Evolutionary conservation across 177 flowering plant species (phyloP).

Genomic region (Telopea speciosissima): DNA sequence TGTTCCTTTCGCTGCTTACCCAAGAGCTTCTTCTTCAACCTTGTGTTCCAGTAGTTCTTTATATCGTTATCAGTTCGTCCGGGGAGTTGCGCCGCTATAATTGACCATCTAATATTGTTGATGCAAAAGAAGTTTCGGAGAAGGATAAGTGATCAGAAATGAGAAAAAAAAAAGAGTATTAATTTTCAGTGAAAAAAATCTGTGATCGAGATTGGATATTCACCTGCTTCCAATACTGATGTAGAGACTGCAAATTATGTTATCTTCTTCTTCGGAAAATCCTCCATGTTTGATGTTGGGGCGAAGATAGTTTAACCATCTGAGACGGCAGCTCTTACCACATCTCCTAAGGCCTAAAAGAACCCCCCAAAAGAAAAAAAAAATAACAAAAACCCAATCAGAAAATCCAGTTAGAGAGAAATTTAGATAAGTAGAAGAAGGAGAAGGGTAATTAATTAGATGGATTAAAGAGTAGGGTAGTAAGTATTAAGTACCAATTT

Average conservation of each 20-base stretch:
- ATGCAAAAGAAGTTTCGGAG: neutral
- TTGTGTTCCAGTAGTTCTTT: slow-evolving; percentile 89
- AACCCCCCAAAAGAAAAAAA: no score
- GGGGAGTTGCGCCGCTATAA: slow-evolving; percentile 74
- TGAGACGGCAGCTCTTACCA: slow-evolving; percentile 85
- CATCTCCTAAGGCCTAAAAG: slow-evolving; percentile 72
- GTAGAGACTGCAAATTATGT: slow-evolving; percentile 80
- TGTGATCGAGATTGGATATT: neutral
- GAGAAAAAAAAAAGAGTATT: neutral
- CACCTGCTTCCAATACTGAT: slow-evolving; percentile 90
- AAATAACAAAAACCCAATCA: neutral
- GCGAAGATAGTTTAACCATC: slow-evolving; percentile 88
- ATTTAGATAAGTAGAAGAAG: neutral
- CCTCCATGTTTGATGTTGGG: slow-evolving; percentile 92
- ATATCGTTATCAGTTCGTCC: slow-evolving; percentile 81
- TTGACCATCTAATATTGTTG: slow-evolving; percentile 68
- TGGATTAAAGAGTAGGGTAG: no score
- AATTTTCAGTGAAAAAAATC: no score
- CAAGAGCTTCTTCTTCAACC: slow-evolving; percentile 69
- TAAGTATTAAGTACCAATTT: slow-evolving; percentile 44
- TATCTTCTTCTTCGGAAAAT: slow-evolving; percentile 87
- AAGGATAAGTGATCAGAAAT: no score
- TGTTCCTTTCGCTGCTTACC: slow-evolving; percentile 63
- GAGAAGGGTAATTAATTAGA: neutral
- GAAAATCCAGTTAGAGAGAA: neutral